A percentile compares a stretch with the other conserved stretches of the same genome.
Evolutionary conservation across 1,139 yeast species (phyloP).

Genomic region (Pichia sp.): DNA sequence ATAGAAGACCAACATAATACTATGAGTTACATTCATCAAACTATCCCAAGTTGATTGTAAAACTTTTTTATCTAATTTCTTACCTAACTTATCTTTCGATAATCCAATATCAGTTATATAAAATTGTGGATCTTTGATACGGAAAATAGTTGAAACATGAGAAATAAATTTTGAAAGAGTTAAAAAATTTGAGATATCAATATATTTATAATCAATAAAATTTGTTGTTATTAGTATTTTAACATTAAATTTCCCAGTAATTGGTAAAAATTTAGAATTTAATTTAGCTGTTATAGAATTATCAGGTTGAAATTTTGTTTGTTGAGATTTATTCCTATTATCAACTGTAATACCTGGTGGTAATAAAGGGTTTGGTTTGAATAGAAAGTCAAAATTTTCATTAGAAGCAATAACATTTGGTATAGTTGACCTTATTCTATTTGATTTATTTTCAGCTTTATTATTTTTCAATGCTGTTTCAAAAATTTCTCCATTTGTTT

Average conservation of each 20-base stretch:
- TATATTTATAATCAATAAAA: conserved; percentile 12
- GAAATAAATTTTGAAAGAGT: conserved; percentile 3
- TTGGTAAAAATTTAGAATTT: conserved; percentile 11
- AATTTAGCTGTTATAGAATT: background rate
- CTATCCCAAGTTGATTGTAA: conserved; percentile 8
- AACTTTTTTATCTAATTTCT: conserved; percentile 7
- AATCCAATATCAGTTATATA: conserved; percentile 12
- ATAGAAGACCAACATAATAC: conserved; percentile 3
- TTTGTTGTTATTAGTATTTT: conserved; percentile 14
- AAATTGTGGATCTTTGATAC: conserved; percentile 6
- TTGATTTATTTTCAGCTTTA: background rate
- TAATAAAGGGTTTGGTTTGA: background rate
- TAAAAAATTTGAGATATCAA: conserved; percentile 6
- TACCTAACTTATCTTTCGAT: conserved; percentile 11
- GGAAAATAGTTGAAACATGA: conserved; percentile 1
- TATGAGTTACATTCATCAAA: background rate
- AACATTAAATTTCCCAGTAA: background rate
- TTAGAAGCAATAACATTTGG: background rate
- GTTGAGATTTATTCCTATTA: background rate
- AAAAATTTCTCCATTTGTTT: too few relatives aligned
- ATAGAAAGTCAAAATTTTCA: background rate
- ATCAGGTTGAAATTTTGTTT: background rate
- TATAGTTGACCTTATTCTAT: background rate
- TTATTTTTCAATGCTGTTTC: too few relatives aligned
- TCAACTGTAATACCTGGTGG: background rate